phyloP scores from a whole-genome alignment of 2,329 filamentous ascomycete genomes.

The Cladosporium sp. region DNA sequence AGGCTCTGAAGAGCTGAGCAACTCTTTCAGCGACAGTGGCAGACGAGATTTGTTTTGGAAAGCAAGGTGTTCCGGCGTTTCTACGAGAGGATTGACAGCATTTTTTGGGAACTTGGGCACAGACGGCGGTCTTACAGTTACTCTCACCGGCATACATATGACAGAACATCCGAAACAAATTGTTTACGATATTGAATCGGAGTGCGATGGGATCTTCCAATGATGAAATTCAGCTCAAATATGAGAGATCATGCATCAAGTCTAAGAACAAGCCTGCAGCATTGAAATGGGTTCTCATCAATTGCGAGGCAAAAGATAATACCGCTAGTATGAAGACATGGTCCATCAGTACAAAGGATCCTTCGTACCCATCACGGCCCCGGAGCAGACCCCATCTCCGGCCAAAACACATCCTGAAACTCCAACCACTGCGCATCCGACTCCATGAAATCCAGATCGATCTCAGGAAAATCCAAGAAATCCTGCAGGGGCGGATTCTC shows the following conservation, averaged over 20 bases:
- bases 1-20: conserved; percentile 77
- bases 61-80: conserved; percentile 10
- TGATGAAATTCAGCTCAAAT: too few species aligned
- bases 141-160: conserved; percentile 1
- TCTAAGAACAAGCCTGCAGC: too few species aligned
- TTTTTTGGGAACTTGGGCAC: not conserved
- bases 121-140: too few species aligned
- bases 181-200: too few species aligned
- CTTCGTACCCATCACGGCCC: not conserved
- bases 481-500: conserved; percentile 16
- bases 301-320: too few species aligned
- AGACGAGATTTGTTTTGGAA: not conserved
- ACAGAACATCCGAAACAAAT: not conserved
- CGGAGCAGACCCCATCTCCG: conserved; percentile 9
- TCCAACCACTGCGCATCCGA: conserved; percentile 10
- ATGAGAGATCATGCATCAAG: too few species aligned
- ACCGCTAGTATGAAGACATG: too few species aligned
- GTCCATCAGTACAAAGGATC: too few species aligned
- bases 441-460: conserved; percentile 20
- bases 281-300: too few species aligned
- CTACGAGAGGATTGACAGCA: not conserved
- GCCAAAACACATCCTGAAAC: conserved; percentile 18
- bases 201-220: too few species aligned
- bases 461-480: conserved; percentile 17
- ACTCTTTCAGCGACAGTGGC: not conserved